These are phyloP conservation scores for Suillus paluster DNA, from an alignment of 768 basidiomycete genomes.

Conservation along the genomic window DNA sequence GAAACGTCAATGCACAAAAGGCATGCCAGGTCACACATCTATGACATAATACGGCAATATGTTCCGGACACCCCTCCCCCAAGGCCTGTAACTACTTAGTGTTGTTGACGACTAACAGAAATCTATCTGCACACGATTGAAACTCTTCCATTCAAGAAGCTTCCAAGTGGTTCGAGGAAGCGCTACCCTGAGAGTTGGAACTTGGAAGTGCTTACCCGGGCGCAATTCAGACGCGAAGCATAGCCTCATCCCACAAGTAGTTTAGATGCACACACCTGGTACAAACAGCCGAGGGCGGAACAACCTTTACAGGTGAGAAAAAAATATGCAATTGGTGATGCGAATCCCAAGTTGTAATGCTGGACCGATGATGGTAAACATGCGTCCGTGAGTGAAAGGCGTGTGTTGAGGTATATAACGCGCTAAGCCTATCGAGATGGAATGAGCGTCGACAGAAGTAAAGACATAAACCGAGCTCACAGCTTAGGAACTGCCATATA, in stretches of 20 bases:
- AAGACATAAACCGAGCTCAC: background rate
- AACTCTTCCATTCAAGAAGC: background rate
- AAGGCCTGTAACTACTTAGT: background rate
- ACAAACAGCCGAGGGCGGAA: background rate
- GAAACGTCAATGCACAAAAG: background rate
- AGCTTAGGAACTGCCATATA: background rate
- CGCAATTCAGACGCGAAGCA: background rate
- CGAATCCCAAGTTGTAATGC: background rate
- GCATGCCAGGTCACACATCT: constrained; percentile 1
- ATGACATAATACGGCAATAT: constrained; percentile 1
- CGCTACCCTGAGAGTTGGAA: background rate
- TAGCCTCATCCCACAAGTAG: constrained; percentile 2
- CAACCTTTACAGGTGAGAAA: constrained; percentile 3
- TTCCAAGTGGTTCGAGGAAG: background rate
- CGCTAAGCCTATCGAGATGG: background rate
- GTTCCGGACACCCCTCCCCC: too few relatives aligned
- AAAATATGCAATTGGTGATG: background rate
- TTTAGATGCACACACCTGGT: background rate
- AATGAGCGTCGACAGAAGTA: background rate
- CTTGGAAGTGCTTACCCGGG: background rate
- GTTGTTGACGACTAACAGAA: background rate
- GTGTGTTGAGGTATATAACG: background rate
- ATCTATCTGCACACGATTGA: background rate
- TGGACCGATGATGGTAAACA: background rate
- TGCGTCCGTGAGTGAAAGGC: background rate